Percentiles rank a stretch among this genome's conserved stretches.
These are phyloP conservation scores for Poa annua DNA, from an alignment of 176 grass and related monocot species.

Conservation along the genomic window DNA sequence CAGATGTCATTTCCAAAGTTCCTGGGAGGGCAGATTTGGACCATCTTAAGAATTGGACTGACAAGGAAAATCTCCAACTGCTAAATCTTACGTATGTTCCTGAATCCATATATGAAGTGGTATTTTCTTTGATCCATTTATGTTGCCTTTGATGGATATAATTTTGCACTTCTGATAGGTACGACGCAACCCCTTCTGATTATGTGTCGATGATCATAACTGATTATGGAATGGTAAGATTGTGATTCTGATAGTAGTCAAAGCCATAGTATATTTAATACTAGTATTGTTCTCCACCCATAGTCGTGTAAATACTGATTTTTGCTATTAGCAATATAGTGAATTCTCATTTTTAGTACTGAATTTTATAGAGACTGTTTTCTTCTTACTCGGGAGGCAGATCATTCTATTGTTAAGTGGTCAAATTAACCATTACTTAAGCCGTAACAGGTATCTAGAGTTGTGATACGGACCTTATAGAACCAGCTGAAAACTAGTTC, in stretches of 20 bases:
- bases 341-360: not conserved
- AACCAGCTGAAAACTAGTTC: not conserved
- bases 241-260: slow-evolving; percentile 24
- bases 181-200: slow-evolving; percentile 91
- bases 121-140: slow-evolving; percentile 27
- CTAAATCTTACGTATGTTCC: slow-evolving; percentile 82
- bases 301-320: slow-evolving; percentile 1
- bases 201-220: slow-evolving; percentile 97
- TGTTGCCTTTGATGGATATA: slow-evolving; percentile 25
- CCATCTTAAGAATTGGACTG: slow-evolving; percentile 67
- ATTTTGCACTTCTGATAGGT: slow-evolving; percentile 64
- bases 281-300: not conserved
- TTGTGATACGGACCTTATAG: not conserved
- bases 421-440: slow-evolving; percentile 2
- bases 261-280: not conserved
- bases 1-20: slow-evolving; percentile 79
- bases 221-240: slow-evolving; percentile 96
- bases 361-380: not conserved
- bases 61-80: slow-evolving; percentile 89
- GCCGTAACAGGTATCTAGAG: not conserved
- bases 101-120: not conserved
- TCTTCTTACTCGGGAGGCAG: not conserved
- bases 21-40: slow-evolving; percentile 64
- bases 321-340: not conserved
- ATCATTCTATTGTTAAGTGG: not conserved